Percentiles rank a stretch among this genome's conserved stretches.
Evolutionary conservation across 2,329 filamentous ascomycete genomes (phyloP).

Genomic region (Exophiala xenobiotica): DNA sequence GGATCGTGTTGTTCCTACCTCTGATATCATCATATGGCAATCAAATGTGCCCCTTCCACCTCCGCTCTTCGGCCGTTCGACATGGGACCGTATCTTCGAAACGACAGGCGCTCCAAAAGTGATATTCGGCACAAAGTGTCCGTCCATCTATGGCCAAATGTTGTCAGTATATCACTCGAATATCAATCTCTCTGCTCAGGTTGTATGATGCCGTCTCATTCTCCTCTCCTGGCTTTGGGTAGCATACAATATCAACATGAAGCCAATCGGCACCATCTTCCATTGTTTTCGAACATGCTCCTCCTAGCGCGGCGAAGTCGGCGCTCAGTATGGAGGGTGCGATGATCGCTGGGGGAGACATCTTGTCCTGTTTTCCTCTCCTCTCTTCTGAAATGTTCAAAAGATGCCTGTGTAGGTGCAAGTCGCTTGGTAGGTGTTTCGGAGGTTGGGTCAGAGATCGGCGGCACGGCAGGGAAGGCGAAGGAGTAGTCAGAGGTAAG

Average conservation of each 20-base stretch:
- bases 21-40: slow-evolving; percentile 99
- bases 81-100: slow-evolving; percentile 84
- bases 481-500: too few relatives aligned
- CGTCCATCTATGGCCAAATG: slow-evolving; percentile 89
- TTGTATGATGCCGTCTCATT: not conserved
- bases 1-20: slow-evolving; percentile 65
- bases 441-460: too few relatives aligned
- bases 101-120: slow-evolving; percentile 95
- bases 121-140: slow-evolving; percentile 98
- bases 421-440: too few relatives aligned
- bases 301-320: slow-evolving; percentile 86
- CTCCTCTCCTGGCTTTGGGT: not conserved
- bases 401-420: not conserved
- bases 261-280: slow-evolving; percentile 85
- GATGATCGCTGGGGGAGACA: slow-evolving; percentile 91
- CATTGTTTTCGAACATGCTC: slow-evolving; percentile 84
- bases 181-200: too few relatives aligned
- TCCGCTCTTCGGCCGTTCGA: slow-evolving; percentile 68
- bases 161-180: too few relatives aligned
- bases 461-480: too few relatives aligned
- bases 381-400: too few relatives aligned
- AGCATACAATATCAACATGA: slow-evolving; percentile 82
- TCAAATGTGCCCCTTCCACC: slow-evolving; percentile 90
- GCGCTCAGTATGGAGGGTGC: slow-evolving; percentile 97
- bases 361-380: too few relatives aligned